phyloP scores from a whole-genome alignment of 768 basidiomycete genomes.

The Auricularia cornea region DNA sequence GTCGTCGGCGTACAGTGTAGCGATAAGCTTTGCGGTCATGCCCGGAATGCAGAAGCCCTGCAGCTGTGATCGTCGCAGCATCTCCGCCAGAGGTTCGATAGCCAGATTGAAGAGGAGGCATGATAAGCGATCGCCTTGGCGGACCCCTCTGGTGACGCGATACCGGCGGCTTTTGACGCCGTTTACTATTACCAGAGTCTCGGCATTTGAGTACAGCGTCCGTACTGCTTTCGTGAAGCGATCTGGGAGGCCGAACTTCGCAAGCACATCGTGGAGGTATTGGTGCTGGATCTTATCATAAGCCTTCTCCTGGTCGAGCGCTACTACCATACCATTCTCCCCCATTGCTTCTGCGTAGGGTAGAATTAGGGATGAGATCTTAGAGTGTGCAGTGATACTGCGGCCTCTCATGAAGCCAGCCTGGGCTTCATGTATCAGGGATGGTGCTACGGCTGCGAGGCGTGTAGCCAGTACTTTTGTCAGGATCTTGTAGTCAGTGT shows the following conservation, averaged over 20 bases:
- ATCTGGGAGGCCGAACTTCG: conserved; percentile 8
- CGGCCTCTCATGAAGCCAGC: conserved; percentile 14
- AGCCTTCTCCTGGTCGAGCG: conserved; percentile 14
- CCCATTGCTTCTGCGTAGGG: conserved; percentile 9
- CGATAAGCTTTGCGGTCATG: background rate
- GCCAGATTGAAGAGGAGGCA: conserved; percentile 16
- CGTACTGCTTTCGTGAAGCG: conserved; percentile 14
- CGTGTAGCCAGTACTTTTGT: conserved; percentile 7
- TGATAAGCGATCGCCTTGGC: conserved; percentile 17
- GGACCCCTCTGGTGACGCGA: conserved; percentile 11
- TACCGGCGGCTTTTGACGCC: background rate
- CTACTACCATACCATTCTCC: conserved; percentile 9
- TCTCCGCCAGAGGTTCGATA: conserved; percentile 13
- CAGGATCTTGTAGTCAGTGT: conserved; percentile 16
- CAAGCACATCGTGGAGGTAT: conserved; percentile 10
- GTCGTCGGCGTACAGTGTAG: conserved; percentile 13
- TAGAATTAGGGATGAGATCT: conserved; percentile 6
- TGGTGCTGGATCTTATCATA: conserved; percentile 14
- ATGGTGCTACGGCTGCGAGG: background rate
- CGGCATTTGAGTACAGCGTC: conserved; percentile 9
- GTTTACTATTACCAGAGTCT: conserved; percentile 12
- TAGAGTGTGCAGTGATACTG: conserved; percentile 10
- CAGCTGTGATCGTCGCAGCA: background rate
- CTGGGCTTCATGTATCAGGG: conserved; percentile 9
- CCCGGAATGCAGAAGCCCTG: background rate